Evolutionary conservation across 768 basidiomycete genomes (phyloP), one percentile per base, ranked within the genome.

Genomic region (Psilocybe tampanensis): DNA sequence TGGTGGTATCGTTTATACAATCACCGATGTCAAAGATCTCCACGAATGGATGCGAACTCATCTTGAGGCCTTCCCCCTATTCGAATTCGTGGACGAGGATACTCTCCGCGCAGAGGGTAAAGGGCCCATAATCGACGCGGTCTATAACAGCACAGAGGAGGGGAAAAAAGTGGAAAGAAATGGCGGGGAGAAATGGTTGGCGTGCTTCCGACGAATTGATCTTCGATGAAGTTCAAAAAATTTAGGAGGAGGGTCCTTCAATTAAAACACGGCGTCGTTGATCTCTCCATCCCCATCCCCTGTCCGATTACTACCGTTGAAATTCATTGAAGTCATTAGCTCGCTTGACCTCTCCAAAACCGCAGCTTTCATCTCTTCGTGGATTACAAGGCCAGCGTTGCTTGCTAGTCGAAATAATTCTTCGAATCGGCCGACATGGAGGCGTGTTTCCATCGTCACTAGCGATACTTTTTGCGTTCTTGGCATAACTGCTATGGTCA

Each of bases 131-230:
- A 68, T 95, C n/a, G 90, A 92, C 61, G 91, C 88, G 2, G 86
- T 96, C 17, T 88, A 88, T 70, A 83, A 76, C 32, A 86, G 86
- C 65, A 99, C 97, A 3, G 97, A 99, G 72, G 97, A 99, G 73
- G 96, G 97, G 5, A 93, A 88, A 72, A 99, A 99, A 71, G 97
- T 98, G 0, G 92, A 92, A 70, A 78, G 96, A 68, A 98, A 97
- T 68, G 78, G 80, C 18, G 95, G 95, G 22, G 82, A 90, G 44
- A 98, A 98, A 72, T 95, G 89, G 88, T 80, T 96, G 29, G 93
- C 92, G 5, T 96, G 94, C 70, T 98, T 94, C 73, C 80, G 84
- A 67, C 80, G 94, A 63, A 80, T 88, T 42, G 70, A 77, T 59
- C 71, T 62, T 61, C 63, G 56, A 18, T 63, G 33, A 60, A 67